Conservation (phyloP, 2,329 filamentous ascomycete genomes). For the Colletotrichum tofieldiae region DNA sequence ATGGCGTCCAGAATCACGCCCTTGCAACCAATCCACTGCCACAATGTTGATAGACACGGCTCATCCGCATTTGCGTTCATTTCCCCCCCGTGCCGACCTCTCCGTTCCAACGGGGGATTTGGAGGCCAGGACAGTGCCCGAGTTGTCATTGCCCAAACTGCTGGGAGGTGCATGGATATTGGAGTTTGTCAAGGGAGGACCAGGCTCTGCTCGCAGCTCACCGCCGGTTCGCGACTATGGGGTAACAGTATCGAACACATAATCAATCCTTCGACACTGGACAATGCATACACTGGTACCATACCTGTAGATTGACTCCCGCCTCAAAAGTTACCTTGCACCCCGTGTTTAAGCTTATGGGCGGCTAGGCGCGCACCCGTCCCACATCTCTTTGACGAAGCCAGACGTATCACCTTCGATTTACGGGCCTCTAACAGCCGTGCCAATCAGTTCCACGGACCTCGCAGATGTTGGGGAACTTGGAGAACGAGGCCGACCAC, state of each 20-base stretch:
- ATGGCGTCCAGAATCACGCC: background rate
- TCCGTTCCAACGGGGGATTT: conserved; percentile 14
- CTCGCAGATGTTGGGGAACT: conserved; percentile 29
- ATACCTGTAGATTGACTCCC: background rate
- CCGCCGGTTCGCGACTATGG: conserved; percentile 4
- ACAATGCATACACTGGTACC: background rate
- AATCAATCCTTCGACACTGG: background rate
- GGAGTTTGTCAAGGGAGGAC: background rate
- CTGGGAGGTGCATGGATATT: background rate
- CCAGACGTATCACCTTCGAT: background rate
- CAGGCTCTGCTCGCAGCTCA: conserved; percentile 18
- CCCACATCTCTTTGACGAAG: conserved; percentile 14
- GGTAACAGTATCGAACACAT: background rate
- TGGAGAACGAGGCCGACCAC: conserved; percentile 31
- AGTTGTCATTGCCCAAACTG: conserved; percentile 20
- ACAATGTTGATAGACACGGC: conserved; percentile 3
- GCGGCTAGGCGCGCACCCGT: conserved; percentile 39
- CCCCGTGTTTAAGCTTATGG: conserved; percentile 38
- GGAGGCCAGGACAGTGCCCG: conserved; percentile 11
- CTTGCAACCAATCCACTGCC: background rate
- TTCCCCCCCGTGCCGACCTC: conserved; percentile 11
- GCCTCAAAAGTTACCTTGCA: conserved; percentile 24
- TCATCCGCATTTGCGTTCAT: conserved; percentile 12
- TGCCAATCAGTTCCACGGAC: conserved; percentile 36
- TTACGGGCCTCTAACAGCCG: conserved; percentile 26